phyloP scores from a whole-genome alignment of 2,329 filamentous ascomycete species.

The Phialophora expanda region DNA sequence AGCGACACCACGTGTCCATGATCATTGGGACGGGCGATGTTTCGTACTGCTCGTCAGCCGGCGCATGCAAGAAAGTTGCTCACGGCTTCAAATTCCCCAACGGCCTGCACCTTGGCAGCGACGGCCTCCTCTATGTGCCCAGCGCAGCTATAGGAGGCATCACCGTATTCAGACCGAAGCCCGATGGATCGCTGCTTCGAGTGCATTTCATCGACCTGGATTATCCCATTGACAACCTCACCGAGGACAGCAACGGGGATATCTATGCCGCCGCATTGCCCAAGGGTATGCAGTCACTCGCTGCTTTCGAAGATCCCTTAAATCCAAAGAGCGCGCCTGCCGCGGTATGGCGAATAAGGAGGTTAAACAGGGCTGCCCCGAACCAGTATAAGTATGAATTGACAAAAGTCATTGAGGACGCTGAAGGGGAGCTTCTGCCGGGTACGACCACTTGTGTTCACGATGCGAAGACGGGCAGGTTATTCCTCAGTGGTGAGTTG shows the following conservation, averaged over 20 bases:
- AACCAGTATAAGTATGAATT: slow-evolving; percentile 36
- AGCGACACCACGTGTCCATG: slow-evolving; percentile 37
- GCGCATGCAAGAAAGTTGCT: slow-evolving; percentile 29
- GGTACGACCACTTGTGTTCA: slow-evolving; percentile 42
- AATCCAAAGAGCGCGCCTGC: slow-evolving; percentile 30
- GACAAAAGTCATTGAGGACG: slow-evolving; percentile 46
- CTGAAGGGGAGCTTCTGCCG: slow-evolving; percentile 40
- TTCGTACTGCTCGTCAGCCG: slow-evolving; percentile 38
- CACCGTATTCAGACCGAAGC: slow-evolving; percentile 35
- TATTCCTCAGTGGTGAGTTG: slow-evolving; percentile 42
- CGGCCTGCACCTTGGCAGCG: slow-evolving; percentile 42
- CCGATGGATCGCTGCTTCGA: slow-evolving; percentile 24
- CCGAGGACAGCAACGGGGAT: slow-evolving; percentile 46
- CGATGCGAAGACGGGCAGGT: slow-evolving; percentile 43
- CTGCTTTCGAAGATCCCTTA: slow-evolving; percentile 39
- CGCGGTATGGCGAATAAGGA: slow-evolving; percentile 41
- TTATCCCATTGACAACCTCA: slow-evolving; percentile 46
- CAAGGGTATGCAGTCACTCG: slow-evolving; percentile 35
- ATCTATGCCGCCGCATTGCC: slow-evolving; percentile 46
- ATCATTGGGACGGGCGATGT: slow-evolving; percentile 34
- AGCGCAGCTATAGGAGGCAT: slow-evolving; percentile 40
- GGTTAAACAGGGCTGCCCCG: slow-evolving; percentile 21
- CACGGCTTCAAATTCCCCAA: slow-evolving; percentile 43
- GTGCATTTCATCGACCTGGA: slow-evolving; percentile 40
- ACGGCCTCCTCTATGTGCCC: slow-evolving; percentile 47